phyloP scores from a whole-genome alignment of 345 rosid genomes.

The Rubroshorea leprosula region DNA sequence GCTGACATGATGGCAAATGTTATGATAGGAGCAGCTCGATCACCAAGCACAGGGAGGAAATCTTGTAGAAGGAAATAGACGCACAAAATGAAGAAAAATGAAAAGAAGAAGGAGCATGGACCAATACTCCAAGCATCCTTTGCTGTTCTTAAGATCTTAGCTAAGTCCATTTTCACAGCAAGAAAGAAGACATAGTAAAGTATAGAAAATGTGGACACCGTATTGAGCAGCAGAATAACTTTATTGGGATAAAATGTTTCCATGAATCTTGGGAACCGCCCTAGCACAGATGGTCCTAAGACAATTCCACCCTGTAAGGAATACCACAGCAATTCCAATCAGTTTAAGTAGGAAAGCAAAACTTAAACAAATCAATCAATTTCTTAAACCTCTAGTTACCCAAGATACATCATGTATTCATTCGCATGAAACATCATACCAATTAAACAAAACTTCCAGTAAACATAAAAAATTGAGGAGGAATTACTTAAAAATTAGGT shows the following conservation, averaged over 20 bases:
- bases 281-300: slow-evolving; percentile 25
- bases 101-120: background rate
- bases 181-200: slow-evolving; percentile 17
- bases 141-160: background rate
- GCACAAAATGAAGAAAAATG: background rate
- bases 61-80: background rate
- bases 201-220: background rate
- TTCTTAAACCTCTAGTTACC: slow-evolving; percentile 10
- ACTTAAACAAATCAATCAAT: background rate
- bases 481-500: too few species aligned
- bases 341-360: too few species aligned
- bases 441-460: too few species aligned
- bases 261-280: background rate
- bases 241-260: slow-evolving; percentile 6
- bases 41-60: background rate
- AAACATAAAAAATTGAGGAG: too few species aligned
- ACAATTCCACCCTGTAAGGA: slow-evolving; percentile 19
- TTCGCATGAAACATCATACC: too few species aligned
- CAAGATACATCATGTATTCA: too few species aligned
- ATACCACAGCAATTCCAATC: background rate
- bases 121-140: slow-evolving; percentile 17
- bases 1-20: background rate
- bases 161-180: slow-evolving; percentile 23
- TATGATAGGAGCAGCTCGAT: background rate
- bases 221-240: background rate